Conservation (phyloP, 345 rosid genomes). For the Erodium maritimum region DNA sequence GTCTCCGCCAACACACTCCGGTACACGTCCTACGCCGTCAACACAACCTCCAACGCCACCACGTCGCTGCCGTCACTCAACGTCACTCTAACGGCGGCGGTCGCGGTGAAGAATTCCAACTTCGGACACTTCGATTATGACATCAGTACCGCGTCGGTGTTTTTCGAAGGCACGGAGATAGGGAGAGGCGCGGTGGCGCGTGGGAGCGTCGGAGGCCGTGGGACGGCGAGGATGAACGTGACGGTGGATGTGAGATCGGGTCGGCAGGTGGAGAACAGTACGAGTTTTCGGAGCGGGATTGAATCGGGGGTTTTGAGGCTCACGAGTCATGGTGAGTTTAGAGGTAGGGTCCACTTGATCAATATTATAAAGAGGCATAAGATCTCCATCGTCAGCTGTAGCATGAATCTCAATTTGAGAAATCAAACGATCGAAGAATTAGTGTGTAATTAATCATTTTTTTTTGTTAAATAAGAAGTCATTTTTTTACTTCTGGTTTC, state of each 20-base stretch:
- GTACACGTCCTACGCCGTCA: neutral
- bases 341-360: conserved; percentile 11
- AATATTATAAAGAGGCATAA: conserved; percentile 2
- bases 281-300: conserved; percentile 1
- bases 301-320: conserved; percentile 9
- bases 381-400: conserved; percentile 12
- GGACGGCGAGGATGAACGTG: neutral
- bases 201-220: conserved; percentile 2
- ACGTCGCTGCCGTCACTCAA: neutral
- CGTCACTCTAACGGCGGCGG: neutral
- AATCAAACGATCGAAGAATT: conserved; percentile 5
- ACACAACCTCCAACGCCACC: neutral
- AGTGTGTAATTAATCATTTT: conserved; percentile 4
- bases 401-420: conserved; percentile 4
- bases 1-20: conserved; percentile 7
- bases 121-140: conserved; percentile 12
- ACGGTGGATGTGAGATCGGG: neutral
- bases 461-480: too few relatives aligned
- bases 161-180: conserved; percentile 1
- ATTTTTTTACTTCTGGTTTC: too few relatives aligned
- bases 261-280: neutral
- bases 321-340: conserved; percentile 9
- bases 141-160: conserved; percentile 3
- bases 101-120: conserved; percentile 12
- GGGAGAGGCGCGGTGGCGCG: conserved; percentile 1